Evolutionary conservation across 2,329 filamentous ascomycete species (phyloP), one percentile per base, ranked within the genome.

Genomic region (Leptographium flavum): DNA sequence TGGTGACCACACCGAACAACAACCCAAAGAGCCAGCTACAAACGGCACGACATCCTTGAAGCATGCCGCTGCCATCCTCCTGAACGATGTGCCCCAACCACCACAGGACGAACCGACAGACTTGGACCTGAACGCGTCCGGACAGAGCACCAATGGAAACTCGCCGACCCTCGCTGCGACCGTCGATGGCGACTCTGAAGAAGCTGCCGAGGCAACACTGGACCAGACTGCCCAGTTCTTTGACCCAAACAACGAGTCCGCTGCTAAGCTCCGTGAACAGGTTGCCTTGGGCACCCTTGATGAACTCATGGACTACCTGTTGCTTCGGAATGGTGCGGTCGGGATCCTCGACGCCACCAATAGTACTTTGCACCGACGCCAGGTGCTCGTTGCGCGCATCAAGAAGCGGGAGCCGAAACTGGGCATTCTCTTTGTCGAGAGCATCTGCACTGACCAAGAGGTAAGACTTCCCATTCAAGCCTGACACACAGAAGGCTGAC

Each of bases 281-380:
- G 85, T 94, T 31, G 92, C 92, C 5, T 76, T 95, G 61, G 84
- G 90, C 43, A 96, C 92, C 1, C 66, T 96, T 42, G 86, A 98
- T 55, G 92, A 98, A 58, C 70, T 96, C 9, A 65, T 98, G 39
- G 83, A 94, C 54, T 98, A 94, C 60, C 79, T 98, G 11, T 69
- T 96, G 30, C 70, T 80, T 22, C 72, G 80, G 45, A 86, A 83
- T 25, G 92, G 92, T 39, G 85, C 87, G 27, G 86, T 96, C 10
- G 92, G 92, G 32, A 96, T 98, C 51, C 76, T 98, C 13, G 92
- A 98, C 63, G 92, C 92, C 8, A 98, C 92, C 8, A 98, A 98
- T 66, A 95, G 88, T 66, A 98, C 92, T 0, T 73, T 94, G 42
- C 76, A 86, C 51, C 81, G 92, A 32, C 78, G 92, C 42, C 81